Base-by-base conservation (phyloP, 495 filamentous ascomycete species). In the Neurospora sp. region DNA sequence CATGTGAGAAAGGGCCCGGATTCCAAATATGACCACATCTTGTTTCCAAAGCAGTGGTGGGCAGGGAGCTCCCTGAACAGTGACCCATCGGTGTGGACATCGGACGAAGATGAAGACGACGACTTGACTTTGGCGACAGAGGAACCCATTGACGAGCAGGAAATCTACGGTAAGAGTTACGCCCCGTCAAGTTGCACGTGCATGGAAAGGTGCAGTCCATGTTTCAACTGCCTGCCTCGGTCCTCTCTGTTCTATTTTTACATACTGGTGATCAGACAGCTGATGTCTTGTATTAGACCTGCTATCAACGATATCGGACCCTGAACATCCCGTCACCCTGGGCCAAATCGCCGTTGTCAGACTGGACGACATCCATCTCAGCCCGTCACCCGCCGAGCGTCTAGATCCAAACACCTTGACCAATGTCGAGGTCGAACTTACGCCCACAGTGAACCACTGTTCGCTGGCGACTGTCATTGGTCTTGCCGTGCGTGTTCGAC, bases 371-470 rank as follows among this genome's bases (percentile, higher is more conserved):
- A 98, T 98, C 76, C 84, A 87, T 73, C 90, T 99, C 72, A 86
- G 82, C 9, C 91, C 92, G 37, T 85, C 90, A 12, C 85, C 89
- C 18, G 85, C 89, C 14, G 75, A 82, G 76, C 78, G 79, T 37
- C 80, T 80, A 61, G 87, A 85, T 44, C 80, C 82, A 44, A 77
- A 83, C 65, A 78, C 82, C 20, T 75, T 88, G 73, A 80, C 79
- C 37, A 82, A 80, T 12, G 90, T 93, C 4, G 81, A 87, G 8
- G 89, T 94, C 39, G 85, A 92, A 75, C 90, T 99, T 70, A 99
- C 96, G 4, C 96, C 96, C n/a, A 99, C 96, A 20, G 93, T 98
- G 78, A 97, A 94, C 22, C 96, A 98, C 77, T 99, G 96, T 84
- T 95, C 92, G 42, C 87, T 98, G 16, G 96, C 96, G 10, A 98